Conservation (phyloP, 2,329 filamentous ascomycete species). For the Colletotrichum paranaense region DNA sequence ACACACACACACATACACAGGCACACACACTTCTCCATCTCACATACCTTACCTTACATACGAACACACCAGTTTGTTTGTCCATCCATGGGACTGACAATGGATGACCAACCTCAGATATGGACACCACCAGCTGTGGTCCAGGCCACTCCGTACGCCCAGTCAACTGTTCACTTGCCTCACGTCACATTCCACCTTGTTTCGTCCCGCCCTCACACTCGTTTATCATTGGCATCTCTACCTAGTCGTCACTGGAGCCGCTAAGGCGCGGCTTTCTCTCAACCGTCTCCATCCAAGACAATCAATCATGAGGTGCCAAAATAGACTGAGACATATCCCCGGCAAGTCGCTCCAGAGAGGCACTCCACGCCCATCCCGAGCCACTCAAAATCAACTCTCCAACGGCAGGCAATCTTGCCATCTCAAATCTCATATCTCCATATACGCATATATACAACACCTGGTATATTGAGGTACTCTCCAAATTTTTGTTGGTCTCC, state of each 20-base stretch:
- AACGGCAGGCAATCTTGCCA: not conserved
- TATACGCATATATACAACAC: not conserved
- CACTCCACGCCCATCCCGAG: not conserved
- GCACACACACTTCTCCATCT: no score
- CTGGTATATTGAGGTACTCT: no score
- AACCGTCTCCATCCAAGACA: not conserved
- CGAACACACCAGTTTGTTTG: not conserved
- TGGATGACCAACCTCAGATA: not conserved
- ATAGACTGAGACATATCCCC: constrained; percentile 21
- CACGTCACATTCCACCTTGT: constrained; percentile 24
- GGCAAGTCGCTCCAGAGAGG: constrained; percentile 13
- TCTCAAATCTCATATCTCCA: constrained; percentile 13
- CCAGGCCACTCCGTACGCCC: not conserved
- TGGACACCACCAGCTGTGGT: not conserved
- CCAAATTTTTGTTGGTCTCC: not conserved
- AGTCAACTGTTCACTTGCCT: constrained; percentile 19
- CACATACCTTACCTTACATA: not conserved
- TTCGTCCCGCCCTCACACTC: not conserved
- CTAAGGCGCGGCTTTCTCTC: constrained; percentile 14
- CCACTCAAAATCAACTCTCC: not conserved
- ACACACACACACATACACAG: no score
- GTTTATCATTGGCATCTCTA: not conserved
- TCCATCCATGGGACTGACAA: not conserved
- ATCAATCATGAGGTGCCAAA: constrained; percentile 5
- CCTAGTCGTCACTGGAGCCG: not conserved